A percentile compares a stretch with the other conserved stretches of the same genome.
Evolutionary conservation across 371 early-diverging fungal species (phyloP).

Genomic region (Synchytrium microbalum): DNA sequence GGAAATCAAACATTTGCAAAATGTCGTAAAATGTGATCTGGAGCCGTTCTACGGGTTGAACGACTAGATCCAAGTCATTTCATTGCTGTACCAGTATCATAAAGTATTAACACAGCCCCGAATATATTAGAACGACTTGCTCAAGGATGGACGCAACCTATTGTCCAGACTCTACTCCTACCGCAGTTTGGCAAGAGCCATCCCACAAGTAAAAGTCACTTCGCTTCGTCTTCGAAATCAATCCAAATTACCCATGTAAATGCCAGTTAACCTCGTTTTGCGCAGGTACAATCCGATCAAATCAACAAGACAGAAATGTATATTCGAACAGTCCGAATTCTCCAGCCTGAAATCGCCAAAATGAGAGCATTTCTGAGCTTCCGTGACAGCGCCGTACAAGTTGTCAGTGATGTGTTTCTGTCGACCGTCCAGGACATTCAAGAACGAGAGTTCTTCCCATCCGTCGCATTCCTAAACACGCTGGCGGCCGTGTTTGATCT

Average conservation of each 20-base stretch:
- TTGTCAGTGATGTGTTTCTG: conserved; percentile 23
- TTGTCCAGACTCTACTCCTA: conserved; percentile 34
- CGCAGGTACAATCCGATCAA: conserved; percentile 31
- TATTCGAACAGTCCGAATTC: conserved; percentile 20
- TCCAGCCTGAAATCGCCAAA: conserved; percentile 33
- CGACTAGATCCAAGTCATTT: not conserved
- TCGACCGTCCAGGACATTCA: conserved; percentile 18
- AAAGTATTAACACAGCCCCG: not conserved
- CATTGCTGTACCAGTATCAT: not conserved
- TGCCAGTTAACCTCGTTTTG: no score
- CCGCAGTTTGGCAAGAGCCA: conserved; percentile 32
- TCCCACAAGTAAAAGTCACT: conserved; percentile 30
- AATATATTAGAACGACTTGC: conserved; percentile 20
- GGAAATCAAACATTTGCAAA: no score
- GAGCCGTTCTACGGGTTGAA: not conserved
- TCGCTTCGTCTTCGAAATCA: no score
- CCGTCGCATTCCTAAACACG: conserved; percentile 18
- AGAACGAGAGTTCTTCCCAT: conserved; percentile 22
- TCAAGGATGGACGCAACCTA: conserved; percentile 24
- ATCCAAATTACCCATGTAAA: not conserved
- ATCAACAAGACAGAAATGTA: conserved; percentile 26
- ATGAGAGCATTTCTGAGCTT: conserved; percentile 38
- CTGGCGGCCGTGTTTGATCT: conserved; percentile 35
- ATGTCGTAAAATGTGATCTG: no score
- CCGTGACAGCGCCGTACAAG: conserved; percentile 17